Conservation (phyloP, 2,329 filamentous ascomycete species). For the Pyricularia sp. region DNA sequence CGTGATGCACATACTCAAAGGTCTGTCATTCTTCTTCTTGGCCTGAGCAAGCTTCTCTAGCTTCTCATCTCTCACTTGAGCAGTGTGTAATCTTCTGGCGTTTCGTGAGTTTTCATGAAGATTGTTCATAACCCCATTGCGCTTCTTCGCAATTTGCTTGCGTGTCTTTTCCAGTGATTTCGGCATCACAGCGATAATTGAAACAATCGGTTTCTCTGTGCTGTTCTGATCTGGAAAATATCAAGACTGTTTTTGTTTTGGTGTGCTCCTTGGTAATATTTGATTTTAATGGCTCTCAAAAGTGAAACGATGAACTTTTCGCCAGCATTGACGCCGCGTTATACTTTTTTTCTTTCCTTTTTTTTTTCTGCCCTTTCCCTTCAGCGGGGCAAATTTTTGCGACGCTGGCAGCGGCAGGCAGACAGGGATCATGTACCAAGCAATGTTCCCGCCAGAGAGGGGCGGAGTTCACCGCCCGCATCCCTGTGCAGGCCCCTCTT, state of each 20-base stretch:
- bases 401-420: background rate
- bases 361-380: background rate
- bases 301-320: background rate
- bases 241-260: constrained; percentile 4
- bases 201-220: background rate
- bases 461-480: background rate
- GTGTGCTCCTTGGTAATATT: constrained; percentile 1
- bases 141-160: constrained; percentile 87
- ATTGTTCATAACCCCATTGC: constrained; percentile 59
- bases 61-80: constrained; percentile 72
- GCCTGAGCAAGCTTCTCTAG: constrained; percentile 62
- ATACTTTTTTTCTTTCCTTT: background rate
- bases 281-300: constrained; percentile 1
- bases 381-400: background rate
- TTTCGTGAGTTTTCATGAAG: constrained; percentile 87
- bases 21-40: constrained; percentile 64
- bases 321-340: background rate
- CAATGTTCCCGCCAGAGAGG: background rate
- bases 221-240: background rate
- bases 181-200: constrained; percentile 46
- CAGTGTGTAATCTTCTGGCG: constrained; percentile 70
- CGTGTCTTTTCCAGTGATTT: constrained; percentile 72
- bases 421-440: background rate
- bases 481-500: background rate
- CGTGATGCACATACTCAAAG: constrained; percentile 47